phyloP scores from a whole-genome alignment of 208 protist species.

The Trypanosoma conorhini region DNA sequence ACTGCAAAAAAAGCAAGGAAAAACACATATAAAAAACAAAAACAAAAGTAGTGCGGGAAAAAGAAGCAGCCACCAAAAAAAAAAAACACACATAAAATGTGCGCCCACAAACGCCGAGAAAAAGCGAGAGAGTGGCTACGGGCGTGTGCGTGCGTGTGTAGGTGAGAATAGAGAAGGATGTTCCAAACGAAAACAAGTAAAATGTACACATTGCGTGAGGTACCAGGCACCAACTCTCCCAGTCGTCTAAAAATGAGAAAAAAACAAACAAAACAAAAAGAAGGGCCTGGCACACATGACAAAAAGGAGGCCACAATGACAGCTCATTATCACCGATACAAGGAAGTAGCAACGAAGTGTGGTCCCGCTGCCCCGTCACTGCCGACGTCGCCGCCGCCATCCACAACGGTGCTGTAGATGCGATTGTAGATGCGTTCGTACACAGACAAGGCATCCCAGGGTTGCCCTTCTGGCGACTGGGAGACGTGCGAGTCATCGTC shows the following conservation, averaged over 20 bases:
- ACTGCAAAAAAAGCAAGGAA: too few relatives aligned
- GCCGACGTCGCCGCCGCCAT: not conserved
- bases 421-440: conserved; percentile 37
- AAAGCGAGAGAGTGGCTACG: not conserved
- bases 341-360: conserved; percentile 1
- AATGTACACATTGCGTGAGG: conserved; percentile 1
- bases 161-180: not conserved
- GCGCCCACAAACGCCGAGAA: not conserved
- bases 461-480: not conserved
- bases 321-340: conserved; percentile 4
- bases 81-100: not conserved
- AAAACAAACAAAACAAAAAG: conserved; percentile 3
- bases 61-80: not conserved
- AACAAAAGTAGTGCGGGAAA: not conserved
- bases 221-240: not conserved
- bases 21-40: not conserved
- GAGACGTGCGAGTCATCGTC: not conserved
- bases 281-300: conserved; percentile 13
- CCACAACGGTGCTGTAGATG: conserved; percentile 15
- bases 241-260: conserved; percentile 11
- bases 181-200: not conserved
- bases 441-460: conserved; percentile 12
- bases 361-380: conserved; percentile 4
- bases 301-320: conserved; percentile 17
- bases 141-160: too few relatives aligned